Evolutionary conservation across 2,329 filamentous ascomycete genomes (phyloP), one percentile per base, ranked within the genome.

Genomic region (Phyllosticta citribraziliensis): DNA sequence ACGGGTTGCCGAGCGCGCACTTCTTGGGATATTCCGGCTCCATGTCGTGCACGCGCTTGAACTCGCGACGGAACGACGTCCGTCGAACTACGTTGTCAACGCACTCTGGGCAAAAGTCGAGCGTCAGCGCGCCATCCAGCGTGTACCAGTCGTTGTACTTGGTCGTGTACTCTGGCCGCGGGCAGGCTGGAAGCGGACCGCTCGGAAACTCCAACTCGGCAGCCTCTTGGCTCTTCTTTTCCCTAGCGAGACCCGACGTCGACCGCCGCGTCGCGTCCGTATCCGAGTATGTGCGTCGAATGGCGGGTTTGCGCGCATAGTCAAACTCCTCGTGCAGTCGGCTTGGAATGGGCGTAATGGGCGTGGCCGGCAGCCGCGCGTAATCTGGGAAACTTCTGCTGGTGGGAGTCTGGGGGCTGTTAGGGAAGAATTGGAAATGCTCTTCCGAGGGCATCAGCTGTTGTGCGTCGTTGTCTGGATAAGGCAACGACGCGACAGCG

Each of bases 41-140:
- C 17, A 85, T 83, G 27, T 79, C 76, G 30, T 84, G 79, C 40
- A 84, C 83, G 2, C 81, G 80, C 11, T 85, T 76, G 67, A 96
- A 91, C 35, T 84, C 78, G 17, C 82, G 79, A 2, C 84, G 80
- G 70, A 89, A 95, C 20, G 83, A 79, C 0, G 89, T 88, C 24
- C 82, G 78, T 14, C 80, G 80, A 66, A 93, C 91, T 9, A 91
- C 82, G 5, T 81, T 80, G 2, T 82, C 79, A 71, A 89, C 91
- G 74, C 93, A 97, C 12, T 83, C 84, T 0, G 90, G 89, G 67
- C 93, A 97, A 54, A 97, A 87, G 64, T 89, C 84, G 66, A 97
- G 88, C 63, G 83, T 83, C 12, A 85, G 82, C 63, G 86, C 83
- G 14, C 84, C 83, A 3, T 84, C 84, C 4, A 97, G 78, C 0